These are phyloP conservation scores for Solanum hybrid DNA, from an alignment of 305 asterid genomes.

Conservation along the genomic window DNA sequence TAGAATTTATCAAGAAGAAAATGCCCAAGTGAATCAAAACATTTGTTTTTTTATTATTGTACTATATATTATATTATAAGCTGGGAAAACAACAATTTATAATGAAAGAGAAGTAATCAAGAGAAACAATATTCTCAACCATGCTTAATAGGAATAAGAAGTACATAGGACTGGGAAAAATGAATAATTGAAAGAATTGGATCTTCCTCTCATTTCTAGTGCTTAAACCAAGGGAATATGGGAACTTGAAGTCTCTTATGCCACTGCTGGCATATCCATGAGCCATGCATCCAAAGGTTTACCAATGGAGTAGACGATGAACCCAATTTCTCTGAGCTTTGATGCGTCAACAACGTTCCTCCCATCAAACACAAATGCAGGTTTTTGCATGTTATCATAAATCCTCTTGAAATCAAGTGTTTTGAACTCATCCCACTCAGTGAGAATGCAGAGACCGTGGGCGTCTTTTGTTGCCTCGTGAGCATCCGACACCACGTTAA, in stretches of 20 bases:
- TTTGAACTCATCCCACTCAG: conserved; percentile 53
- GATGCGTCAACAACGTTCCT: conserved; percentile 23
- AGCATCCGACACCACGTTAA: conserved; percentile 29
- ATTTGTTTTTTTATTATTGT: not conserved
- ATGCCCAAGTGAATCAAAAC: not conserved
- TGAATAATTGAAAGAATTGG: not conserved
- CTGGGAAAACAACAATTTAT: not conserved
- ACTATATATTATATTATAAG: not conserved
- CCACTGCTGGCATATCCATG: conserved; percentile 32
- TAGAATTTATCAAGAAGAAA: not conserved
- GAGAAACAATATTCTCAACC: not conserved
- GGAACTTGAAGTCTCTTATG: not conserved
- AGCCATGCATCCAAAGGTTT: conserved; percentile 52
- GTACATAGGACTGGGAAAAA: not conserved
- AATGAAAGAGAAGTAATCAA: not conserved
- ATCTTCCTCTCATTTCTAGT: not conserved
- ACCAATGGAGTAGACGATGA: conserved; percentile 45
- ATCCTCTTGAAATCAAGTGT: conserved; percentile 34
- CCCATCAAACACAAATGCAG: conserved; percentile 44
- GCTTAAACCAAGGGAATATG: not conserved
- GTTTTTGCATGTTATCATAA: conserved; percentile 42
- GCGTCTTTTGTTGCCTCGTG: conserved; percentile 42
- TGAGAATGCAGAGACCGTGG: conserved; percentile 43
- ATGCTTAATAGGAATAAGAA: not conserved
- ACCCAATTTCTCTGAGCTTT: conserved; percentile 27